phyloP scores from a whole-genome alignment of 2,329 filamentous ascomycete species.

The Knufia fluminis region DNA sequence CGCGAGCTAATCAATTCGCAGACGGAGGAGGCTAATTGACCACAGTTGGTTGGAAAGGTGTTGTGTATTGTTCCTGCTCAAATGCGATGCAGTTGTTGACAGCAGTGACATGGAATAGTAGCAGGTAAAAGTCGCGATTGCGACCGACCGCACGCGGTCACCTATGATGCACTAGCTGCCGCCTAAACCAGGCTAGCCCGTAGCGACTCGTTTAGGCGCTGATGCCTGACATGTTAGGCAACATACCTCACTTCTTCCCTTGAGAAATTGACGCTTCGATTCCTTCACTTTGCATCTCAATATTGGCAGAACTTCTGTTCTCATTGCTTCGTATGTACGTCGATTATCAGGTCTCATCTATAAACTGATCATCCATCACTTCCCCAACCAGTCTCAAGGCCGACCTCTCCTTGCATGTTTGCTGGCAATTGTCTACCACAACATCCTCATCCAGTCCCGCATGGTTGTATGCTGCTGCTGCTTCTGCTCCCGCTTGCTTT shows the following conservation, averaged over 20 bases:
- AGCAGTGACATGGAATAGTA: not conserved
- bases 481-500: not conserved
- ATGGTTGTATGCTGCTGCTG: not conserved
- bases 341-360: constrained; percentile 3
- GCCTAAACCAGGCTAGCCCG: not conserved
- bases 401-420: not conserved
- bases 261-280: no score
- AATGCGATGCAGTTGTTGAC: not conserved
- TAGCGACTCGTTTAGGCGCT: not conserved
- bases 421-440: not conserved
- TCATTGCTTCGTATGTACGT: not conserved
- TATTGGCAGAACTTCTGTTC: not conserved
- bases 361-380: not conserved
- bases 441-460: not conserved
- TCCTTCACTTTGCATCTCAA: not conserved
- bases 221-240: not conserved
- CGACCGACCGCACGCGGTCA: not conserved
- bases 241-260: no score
- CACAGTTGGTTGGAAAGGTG: no score
- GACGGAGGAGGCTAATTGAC: no score
- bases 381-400: not conserved
- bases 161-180: not conserved
- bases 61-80: no score
- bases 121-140: not conserved
- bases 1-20: no score